phyloP scores from a whole-genome alignment of 768 basidiomycete genomes.

The Asterophora parasitica region DNA sequence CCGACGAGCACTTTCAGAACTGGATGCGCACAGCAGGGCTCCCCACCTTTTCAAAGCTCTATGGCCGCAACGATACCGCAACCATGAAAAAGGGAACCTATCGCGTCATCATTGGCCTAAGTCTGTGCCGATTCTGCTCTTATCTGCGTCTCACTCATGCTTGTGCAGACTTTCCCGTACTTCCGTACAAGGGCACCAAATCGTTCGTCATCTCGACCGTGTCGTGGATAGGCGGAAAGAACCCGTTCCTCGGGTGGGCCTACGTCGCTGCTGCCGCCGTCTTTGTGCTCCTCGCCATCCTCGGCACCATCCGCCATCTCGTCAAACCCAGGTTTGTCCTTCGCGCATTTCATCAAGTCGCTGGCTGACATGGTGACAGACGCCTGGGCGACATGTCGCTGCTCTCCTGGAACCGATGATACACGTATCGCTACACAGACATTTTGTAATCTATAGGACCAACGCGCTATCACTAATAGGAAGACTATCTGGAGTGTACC shows the following conservation, averaged over 20 bases:
- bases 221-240: slow-evolving; percentile 98
- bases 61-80: slow-evolving; percentile 82
- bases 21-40: slow-evolving; percentile 99
- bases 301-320: slow-evolving; percentile 87
- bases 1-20: slow-evolving; percentile 94
- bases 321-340: slow-evolving; percentile 75
- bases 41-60: slow-evolving; percentile 95
- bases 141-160: neutral
- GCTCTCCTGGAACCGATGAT: slow-evolving; percentile 83
- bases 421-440: too few species aligned
- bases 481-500: slow-evolving; percentile 33
- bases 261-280: slow-evolving; percentile 87
- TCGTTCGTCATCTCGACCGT: slow-evolving; percentile 96
- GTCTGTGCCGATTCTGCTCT: slow-evolving; percentile 43
- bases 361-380: slow-evolving; percentile 30
- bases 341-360: neutral
- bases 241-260: slow-evolving; percentile 97
- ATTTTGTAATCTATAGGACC: slow-evolving; percentile 15
- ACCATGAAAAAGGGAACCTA: slow-evolving; percentile 71
- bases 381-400: slow-evolving; percentile 85
- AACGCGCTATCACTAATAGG: neutral
- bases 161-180: slow-evolving; percentile 85
- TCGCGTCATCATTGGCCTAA: slow-evolving; percentile 70
- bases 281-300: slow-evolving; percentile 82
- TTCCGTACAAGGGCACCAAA: slow-evolving; percentile 89